A percentile compares a stretch with the other conserved stretches of the same genome.
phyloP scores from a whole-genome alignment of 2,329 filamentous ascomycete species.

The Didymella keratinophila region DNA sequence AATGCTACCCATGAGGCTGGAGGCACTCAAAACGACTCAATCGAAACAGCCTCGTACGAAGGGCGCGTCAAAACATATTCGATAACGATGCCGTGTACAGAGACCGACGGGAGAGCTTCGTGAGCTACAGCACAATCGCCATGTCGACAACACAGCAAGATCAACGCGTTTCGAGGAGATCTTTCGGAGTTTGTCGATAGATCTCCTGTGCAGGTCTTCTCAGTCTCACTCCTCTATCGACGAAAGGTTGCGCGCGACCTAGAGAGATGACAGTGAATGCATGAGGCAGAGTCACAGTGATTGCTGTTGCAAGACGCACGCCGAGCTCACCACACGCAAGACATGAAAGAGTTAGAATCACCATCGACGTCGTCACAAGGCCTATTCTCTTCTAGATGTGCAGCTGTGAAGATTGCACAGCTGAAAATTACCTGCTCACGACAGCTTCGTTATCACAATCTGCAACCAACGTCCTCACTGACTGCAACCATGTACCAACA shows the following conservation, averaged over 20 bases:
- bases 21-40: background rate
- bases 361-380: background rate
- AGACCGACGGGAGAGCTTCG: background rate
- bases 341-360: background rate
- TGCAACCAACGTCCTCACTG: background rate
- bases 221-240: background rate
- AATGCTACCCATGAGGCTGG: slow-evolving; percentile 7
- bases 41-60: slow-evolving; percentile 6
- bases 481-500: background rate
- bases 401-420: background rate
- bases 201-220: background rate
- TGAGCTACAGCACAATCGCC: background rate
- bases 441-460: background rate
- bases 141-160: background rate
- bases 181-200: background rate
- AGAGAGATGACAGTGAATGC: too few species aligned
- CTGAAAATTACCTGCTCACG: background rate
- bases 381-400: background rate
- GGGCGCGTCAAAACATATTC: background rate
- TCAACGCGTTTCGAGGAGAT: background rate
- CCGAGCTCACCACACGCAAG: background rate
- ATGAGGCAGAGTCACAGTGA: too few species aligned
- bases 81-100: background rate
- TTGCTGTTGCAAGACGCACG: background rate
- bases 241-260: background rate